Evolutionary conservation across 2,329 filamentous ascomycete genomes (phyloP).

Genomic region (Thelonectria olida): DNA sequence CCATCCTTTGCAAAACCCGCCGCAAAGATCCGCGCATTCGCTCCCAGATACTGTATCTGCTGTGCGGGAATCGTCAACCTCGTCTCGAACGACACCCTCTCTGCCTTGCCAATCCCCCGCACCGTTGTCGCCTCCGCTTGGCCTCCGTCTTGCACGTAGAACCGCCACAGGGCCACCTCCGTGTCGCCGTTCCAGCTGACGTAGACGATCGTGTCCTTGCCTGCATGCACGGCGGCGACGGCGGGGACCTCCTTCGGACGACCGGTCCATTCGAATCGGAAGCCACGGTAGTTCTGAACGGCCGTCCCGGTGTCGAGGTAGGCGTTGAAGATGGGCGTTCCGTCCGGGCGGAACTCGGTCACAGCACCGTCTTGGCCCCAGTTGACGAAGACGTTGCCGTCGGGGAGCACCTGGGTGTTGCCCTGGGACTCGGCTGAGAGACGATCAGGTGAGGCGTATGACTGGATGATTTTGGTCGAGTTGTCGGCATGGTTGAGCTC

Average conservation of each 20-base stretch:
- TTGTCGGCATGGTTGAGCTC: conserved; percentile 54
- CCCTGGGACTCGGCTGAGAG: conserved; percentile 60
- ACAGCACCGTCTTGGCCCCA: conserved; percentile 63
- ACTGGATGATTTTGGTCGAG: conserved; percentile 55
- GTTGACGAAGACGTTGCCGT: conserved; percentile 63
- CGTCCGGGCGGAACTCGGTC: conserved; percentile 57
- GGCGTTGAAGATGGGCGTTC: conserved; percentile 60
- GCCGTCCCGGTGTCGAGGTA: conserved; percentile 53
- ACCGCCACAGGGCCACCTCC: conserved; percentile 22
- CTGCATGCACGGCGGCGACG: conserved; percentile 32
- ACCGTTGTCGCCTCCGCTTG: conserved; percentile 6
- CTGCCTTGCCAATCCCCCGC: conserved; percentile 12
- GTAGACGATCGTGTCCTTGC: conserved; percentile 8
- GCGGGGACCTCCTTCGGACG: conserved; percentile 45
- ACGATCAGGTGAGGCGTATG: conserved; percentile 58
- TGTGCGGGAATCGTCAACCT: neutral
- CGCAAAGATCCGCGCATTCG: conserved; percentile 15
- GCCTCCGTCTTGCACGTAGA: conserved; percentile 20
- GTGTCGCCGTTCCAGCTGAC: conserved; percentile 31
- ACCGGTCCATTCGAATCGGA: conserved; percentile 63
- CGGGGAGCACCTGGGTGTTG: conserved; percentile 61
- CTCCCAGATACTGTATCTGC: neutral
- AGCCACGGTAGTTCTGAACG: conserved; percentile 64
- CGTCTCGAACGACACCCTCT: conserved; percentile 21
- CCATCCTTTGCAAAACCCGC: conserved; percentile 14